Conservation (phyloP, 331 rosid species). For the Quercus tomentella region DNA sequence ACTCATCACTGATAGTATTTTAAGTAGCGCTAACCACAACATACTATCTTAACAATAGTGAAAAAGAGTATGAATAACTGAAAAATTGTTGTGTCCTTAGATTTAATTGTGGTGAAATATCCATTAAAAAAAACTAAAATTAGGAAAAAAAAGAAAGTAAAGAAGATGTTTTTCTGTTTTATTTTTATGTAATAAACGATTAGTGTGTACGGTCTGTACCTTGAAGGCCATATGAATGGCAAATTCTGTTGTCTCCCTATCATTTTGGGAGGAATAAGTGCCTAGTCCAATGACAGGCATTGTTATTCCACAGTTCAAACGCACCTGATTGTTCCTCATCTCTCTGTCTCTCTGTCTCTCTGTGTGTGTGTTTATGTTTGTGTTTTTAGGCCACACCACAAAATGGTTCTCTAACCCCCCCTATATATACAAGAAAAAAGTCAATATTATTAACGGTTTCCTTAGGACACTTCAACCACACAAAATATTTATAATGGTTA, state of each 20-base stretch:
- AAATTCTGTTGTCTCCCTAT: slow-evolving; percentile 47
- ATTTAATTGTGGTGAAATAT: no score
- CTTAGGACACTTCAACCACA: slow-evolving; percentile 7
- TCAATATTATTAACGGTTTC: slow-evolving; percentile 16
- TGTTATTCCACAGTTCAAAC: slow-evolving; percentile 66
- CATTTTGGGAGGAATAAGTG: slow-evolving; percentile 67
- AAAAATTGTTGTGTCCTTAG: no score
- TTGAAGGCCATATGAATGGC: slow-evolving; percentile 75
- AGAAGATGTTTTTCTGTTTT: neutral
- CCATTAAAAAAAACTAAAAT: neutral
- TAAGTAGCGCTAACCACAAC: no score
- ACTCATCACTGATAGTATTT: no score
- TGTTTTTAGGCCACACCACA: slow-evolving; percentile 4
- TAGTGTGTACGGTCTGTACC: slow-evolving; percentile 33
- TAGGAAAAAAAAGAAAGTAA: neutral
- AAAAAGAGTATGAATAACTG: no score
- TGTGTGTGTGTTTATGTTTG: neutral
- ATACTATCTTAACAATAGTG: no score
- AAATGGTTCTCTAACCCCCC: slow-evolving; percentile 16
- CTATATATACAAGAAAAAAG: slow-evolving; percentile 34
- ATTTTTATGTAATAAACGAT: neutral
- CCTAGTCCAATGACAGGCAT: slow-evolving; percentile 85
- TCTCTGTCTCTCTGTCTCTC: neutral
- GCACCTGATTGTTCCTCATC: slow-evolving; percentile 52
- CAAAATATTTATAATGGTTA: neutral